Base-by-base conservation (phyloP, 2,329 filamentous ascomycete species). In the Trichoderma harzianum region DNA sequence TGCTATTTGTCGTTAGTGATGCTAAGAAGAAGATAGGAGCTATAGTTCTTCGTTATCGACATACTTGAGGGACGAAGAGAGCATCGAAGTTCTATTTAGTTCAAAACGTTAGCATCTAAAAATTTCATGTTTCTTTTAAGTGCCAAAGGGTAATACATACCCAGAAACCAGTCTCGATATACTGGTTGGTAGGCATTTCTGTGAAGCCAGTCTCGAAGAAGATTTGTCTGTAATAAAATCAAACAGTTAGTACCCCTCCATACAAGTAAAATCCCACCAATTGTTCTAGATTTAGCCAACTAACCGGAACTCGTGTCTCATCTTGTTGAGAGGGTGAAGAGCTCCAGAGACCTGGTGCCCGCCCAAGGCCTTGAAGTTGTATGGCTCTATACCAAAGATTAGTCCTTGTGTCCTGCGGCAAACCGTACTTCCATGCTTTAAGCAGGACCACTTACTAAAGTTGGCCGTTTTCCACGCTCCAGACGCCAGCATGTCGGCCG, bases 131-230 rank as follows among this genome's bases (percentile, higher is more conserved):
- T 12, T 8, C 16, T 14, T 32, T 16, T 7, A 14, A 4, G 3
- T 18, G 18, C 10, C 21, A 47, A 16, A 8, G 6, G 3, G 16
- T n/a, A 12, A 26, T 47, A 30, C 72, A 66, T 72, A 73, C 72
- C 94, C 96, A 99, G 90, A 98, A 98, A 61, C 95, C 95, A 14
- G 95, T 95, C 84, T 99, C 96, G 74, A 98, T 95, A 80, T 91
- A 98, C 81, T 93, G 90, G 83, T 92, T 92, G 64, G 95, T 98
- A 16, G 95, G 93, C 96, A 99, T 98, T 86, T 99, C 96, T 78
- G 95, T 91, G 85, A 98, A 99, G 68, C 95, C 96, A 91, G 97
- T 97, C 81, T 97, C 94, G 84, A 99, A 98, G 90, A 99, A 99
- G 80, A 99, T 98, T 80, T 96, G 93, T 72, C 72, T 73, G 34